Conservation (phyloP, 768 basidiomycete species). For the Austroboletus eburneus region DNA sequence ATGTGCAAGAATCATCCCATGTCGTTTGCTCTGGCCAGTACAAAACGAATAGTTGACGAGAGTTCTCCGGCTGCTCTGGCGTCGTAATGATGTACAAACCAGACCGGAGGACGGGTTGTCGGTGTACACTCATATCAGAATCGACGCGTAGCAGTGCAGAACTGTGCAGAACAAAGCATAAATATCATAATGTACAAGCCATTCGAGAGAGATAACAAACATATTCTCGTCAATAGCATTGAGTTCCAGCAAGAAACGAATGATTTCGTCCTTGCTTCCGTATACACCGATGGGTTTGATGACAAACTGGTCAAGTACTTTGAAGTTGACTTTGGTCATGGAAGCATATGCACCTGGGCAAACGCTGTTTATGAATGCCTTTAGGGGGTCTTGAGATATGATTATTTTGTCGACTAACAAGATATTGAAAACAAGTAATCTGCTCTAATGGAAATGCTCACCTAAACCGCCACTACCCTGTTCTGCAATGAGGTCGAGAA, state of each 20-base stretch:
- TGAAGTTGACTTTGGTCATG: slow-evolving; percentile 55
- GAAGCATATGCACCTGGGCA: slow-evolving; percentile 50
- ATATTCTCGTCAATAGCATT: slow-evolving; percentile 34
- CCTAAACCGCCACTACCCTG: slow-evolving; percentile 49
- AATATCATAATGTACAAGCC: no score
- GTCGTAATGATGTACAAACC: slow-evolving; percentile 18
- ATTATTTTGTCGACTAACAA: slow-evolving; percentile 57
- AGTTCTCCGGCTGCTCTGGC: background rate
- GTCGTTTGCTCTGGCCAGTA: slow-evolving; percentile 63
- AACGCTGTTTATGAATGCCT: slow-evolving; percentile 44
- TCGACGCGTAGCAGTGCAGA: slow-evolving; percentile 13
- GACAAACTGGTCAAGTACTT: slow-evolving; percentile 39
- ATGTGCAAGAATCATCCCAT: slow-evolving; percentile 48
- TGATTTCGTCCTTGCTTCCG: slow-evolving; percentile 50
- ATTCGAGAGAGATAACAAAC: slow-evolving; percentile 31
- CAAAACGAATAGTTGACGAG: slow-evolving; percentile 40
- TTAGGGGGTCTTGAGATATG: slow-evolving; percentile 49
- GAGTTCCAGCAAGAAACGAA: slow-evolving; percentile 38
- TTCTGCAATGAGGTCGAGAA: slow-evolving; percentile 52
- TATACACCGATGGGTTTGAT: slow-evolving; percentile 56
- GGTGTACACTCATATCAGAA: slow-evolving; percentile 1
- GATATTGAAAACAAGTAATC: background rate
- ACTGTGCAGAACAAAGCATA: background rate
- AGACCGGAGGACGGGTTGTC: slow-evolving; percentile 17
- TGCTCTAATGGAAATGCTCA: slow-evolving; percentile 14